Percentiles rank a stretch among this genome's conserved stretches.
phyloP scores from a whole-genome alignment of 116 monocot species.

The Posidonia oceanica region DNA sequence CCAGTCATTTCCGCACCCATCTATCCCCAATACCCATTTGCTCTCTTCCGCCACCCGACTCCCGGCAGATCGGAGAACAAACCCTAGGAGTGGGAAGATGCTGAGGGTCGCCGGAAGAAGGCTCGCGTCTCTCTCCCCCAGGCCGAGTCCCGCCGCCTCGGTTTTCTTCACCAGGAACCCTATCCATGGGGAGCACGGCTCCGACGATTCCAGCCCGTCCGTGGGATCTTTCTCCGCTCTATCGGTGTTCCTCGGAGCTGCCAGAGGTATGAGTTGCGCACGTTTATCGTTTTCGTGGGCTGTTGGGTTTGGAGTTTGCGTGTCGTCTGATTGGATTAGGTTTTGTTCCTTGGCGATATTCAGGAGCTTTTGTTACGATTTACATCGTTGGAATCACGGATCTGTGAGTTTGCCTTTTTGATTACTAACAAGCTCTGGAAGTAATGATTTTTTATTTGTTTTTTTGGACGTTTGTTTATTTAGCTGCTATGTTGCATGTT shows the following conservation, averaged over 20 bases:
- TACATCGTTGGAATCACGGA: neutral
- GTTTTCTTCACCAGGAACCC: slow-evolving; percentile 15
- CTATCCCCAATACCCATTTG: too few relatives aligned
- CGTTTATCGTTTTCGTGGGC: neutral
- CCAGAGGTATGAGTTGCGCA: neutral
- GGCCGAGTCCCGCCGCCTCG: slow-evolving; percentile 25
- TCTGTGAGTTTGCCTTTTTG: too few relatives aligned
- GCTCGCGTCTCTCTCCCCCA: slow-evolving; percentile 24
- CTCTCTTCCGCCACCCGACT: neutral
- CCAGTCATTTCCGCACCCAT: too few relatives aligned
- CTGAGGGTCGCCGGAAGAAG: slow-evolving; percentile 30
- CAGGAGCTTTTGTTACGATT: neutral
- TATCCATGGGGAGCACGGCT: slow-evolving; percentile 7
- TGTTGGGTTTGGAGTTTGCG: neutral
- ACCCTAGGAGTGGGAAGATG: slow-evolving; percentile 17
- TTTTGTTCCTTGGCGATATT: neutral
- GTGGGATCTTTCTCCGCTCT: neutral
- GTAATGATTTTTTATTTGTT: neutral
- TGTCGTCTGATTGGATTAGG: neutral
- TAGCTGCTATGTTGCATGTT: neutral
- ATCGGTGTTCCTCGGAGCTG: slow-evolving; percentile 5
- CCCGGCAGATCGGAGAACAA: neutral
- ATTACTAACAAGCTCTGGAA: too few relatives aligned
- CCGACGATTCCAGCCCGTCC: neutral
- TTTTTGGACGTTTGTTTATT: neutral